Percentiles rank a stretch among this genome's conserved stretches.
phyloP scores from a whole-genome alignment of 2,329 filamentous ascomycete species.

The Pseudogymnoascus pannorum region DNA sequence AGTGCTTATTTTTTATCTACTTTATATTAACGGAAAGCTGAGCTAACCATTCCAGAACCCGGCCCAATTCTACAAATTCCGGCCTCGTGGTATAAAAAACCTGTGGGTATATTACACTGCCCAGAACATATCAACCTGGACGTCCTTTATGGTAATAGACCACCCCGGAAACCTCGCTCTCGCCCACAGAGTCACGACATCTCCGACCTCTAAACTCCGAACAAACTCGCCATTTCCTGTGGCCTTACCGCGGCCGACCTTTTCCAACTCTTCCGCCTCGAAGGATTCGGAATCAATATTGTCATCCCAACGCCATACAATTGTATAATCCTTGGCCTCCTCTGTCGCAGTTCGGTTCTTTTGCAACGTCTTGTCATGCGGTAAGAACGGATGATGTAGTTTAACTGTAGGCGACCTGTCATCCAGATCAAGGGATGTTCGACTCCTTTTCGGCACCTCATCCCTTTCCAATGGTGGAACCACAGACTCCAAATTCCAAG shows the following conservation, averaged over 20 bases:
- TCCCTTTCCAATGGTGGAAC: not conserved
- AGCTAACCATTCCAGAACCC: not conserved
- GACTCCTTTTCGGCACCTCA: not conserved
- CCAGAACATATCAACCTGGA: slow-evolving; percentile 53
- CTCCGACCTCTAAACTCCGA: slow-evolving; percentile 47
- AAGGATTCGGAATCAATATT: slow-evolving; percentile 37
- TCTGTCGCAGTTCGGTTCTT: slow-evolving; percentile 42
- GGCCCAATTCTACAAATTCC: not conserved
- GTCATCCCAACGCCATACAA: slow-evolving; percentile 50
- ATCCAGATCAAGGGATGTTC: not conserved
- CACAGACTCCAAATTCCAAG: not conserved
- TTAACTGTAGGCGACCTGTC: not conserved
- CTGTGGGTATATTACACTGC: slow-evolving; percentile 32
- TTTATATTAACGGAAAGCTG: not conserved
- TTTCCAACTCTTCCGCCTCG: slow-evolving; percentile 29
- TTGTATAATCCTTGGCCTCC: slow-evolving; percentile 34
- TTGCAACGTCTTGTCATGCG: slow-evolving; percentile 30
- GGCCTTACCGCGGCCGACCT: slow-evolving; percentile 41
- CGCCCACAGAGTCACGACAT: slow-evolving; percentile 55
- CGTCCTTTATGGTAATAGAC: slow-evolving; percentile 43
- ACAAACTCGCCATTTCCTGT: slow-evolving; percentile 51
- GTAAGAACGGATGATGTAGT: slow-evolving; percentile 35
- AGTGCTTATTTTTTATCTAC: no score
- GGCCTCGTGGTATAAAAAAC: not conserved
- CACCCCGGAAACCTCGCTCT: slow-evolving; percentile 50